Evolutionary conservation across 2,329 filamentous ascomycete species (phyloP).

Genomic region (Beauveria sp.): DNA sequence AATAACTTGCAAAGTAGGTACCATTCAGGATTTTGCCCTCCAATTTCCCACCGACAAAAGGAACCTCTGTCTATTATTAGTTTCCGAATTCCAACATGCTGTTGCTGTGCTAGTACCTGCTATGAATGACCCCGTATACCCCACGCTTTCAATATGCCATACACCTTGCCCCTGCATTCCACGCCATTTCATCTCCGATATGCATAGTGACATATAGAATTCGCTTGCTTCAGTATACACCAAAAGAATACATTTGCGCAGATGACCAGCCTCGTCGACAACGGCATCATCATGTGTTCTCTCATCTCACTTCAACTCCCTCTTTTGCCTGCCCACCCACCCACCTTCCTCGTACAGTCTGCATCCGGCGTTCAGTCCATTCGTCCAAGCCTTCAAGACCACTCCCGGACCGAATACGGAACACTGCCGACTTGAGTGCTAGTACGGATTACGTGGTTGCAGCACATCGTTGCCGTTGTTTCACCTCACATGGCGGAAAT

Average conservation of each 20-base stretch:
- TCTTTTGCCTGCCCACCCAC: background rate
- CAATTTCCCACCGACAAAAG: background rate
- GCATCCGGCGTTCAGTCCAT: background rate
- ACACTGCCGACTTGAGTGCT: background rate
- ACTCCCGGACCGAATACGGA: background rate
- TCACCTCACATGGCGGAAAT: background rate
- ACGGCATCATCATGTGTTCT: background rate
- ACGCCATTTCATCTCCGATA: background rate
- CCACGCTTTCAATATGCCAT: no score
- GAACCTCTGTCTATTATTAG: background rate
- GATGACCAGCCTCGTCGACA: background rate
- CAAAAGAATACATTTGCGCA: background rate
- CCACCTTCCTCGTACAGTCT: background rate
- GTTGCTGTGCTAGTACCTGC: no score
- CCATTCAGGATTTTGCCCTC: background rate
- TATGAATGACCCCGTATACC: no score
- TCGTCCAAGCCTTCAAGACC: background rate
- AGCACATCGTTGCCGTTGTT: background rate
- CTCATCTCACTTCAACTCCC: background rate
- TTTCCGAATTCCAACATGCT: no score
- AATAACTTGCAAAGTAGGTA: background rate
- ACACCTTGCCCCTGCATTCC: background rate
- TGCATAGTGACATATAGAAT: background rate
- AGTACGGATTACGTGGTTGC: background rate
- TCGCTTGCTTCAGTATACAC: background rate